A percentile compares a stretch with the other conserved stretches of the same genome.
phyloP scores from a whole-genome alignment of 2,329 filamentous ascomycete species.

The Penicillium oxalicum region DNA sequence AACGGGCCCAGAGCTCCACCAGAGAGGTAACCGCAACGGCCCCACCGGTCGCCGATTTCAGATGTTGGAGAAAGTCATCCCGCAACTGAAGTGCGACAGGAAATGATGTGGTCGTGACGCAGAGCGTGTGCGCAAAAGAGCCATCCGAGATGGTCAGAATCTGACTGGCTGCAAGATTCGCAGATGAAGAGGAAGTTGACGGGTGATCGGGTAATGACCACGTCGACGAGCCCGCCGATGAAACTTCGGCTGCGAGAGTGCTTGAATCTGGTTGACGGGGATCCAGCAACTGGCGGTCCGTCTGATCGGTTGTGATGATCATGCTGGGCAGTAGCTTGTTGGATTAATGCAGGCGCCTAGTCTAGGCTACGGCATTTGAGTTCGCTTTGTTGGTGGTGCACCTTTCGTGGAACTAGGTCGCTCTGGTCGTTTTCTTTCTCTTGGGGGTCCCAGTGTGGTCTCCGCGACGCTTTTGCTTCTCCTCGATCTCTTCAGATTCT shows the following conservation, averaged over 20 bases:
- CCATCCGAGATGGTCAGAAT: constrained; percentile 9
- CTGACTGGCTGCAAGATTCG: constrained; percentile 1
- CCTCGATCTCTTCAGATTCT: too few relatives aligned
- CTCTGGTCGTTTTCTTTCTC: background rate
- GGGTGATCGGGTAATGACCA: constrained; percentile 1
- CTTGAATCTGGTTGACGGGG: too few relatives aligned
- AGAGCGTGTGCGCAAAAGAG: constrained; percentile 7
- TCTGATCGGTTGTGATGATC: constrained; percentile 4
- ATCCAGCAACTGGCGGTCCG: too few relatives aligned
- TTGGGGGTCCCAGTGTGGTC: background rate
- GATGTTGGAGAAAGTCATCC: constrained; percentile 11
- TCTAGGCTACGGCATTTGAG: constrained; percentile 1
- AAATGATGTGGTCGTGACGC: constrained; percentile 7
- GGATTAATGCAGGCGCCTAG: background rate
- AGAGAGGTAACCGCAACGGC: constrained; percentile 5
- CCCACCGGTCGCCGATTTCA: constrained; percentile 2
- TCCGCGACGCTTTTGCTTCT: too few relatives aligned
- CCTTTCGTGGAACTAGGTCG: background rate
- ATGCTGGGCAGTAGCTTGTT: background rate
- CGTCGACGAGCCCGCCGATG: constrained; percentile 1
- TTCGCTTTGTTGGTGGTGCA: background rate
- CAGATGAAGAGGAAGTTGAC: background rate
- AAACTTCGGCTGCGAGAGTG: background rate
- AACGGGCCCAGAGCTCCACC: constrained; percentile 11
- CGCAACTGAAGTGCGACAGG: constrained; percentile 8